phyloP scores from a whole-genome alignment of 257 asterid species.

The Capsicum rhomboideum region DNA sequence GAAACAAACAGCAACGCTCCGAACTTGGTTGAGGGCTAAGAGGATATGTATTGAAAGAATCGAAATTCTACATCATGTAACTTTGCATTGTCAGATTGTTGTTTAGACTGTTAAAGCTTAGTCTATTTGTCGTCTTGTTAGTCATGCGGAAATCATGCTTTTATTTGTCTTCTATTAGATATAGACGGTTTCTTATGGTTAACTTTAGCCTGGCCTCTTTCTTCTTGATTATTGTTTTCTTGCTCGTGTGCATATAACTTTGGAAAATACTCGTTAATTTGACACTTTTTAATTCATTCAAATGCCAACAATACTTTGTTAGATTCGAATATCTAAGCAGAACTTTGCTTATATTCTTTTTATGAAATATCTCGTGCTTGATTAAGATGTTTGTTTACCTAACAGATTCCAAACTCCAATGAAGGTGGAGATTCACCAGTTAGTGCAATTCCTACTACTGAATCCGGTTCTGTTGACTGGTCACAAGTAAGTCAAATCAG shows the following conservation, averaged over 20 bases:
- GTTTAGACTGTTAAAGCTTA: neutral
- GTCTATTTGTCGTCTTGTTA: neutral
- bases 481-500: conserved; percentile 52
- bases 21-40: neutral
- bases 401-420: conserved; percentile 70
- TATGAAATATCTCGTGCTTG: neutral
- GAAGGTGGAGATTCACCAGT: conserved; percentile 60
- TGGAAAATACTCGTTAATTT: neutral
- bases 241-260: neutral
- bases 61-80: neutral
- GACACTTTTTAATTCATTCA: neutral
- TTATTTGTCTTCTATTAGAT: neutral
- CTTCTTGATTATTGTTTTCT: neutral
- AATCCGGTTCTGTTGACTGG: conserved; percentile 84
- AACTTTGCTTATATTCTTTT: neutral
- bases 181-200: neutral
- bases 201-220: neutral
- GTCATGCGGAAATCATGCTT: neutral
- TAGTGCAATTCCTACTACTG: conserved; percentile 62
- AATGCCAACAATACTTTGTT: neutral
- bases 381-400: conserved; percentile 7
- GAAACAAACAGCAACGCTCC: neutral
- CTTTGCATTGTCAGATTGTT: neutral
- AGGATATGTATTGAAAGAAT: neutral
- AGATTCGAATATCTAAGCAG: neutral